These are phyloP conservation scores for Puccinia horiana DNA, from an alignment of 1,284 basidiomycete genomes.

Conservation along the genomic window DNA sequence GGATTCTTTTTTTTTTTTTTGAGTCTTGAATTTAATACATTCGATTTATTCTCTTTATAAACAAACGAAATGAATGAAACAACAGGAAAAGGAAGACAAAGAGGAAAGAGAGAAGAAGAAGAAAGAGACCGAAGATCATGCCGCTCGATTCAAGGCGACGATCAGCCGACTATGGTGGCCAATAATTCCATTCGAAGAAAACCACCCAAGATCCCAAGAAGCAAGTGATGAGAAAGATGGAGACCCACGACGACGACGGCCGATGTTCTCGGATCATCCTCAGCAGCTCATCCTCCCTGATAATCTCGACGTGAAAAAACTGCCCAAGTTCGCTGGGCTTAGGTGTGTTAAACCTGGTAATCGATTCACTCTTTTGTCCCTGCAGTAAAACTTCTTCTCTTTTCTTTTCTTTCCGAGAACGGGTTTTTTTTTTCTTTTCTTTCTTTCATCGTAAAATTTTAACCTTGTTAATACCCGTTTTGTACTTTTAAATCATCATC, in stretches of 20 bases:
- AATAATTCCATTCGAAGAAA: background rate
- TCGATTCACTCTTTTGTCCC: conserved; percentile 8
- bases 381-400: background rate
- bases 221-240: background rate
- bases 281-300: background rate
- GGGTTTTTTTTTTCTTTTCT: background rate
- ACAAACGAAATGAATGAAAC: background rate
- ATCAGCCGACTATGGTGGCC: conserved; percentile 22
- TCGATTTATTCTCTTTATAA: background rate
- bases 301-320: background rate
- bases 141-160: background rate
- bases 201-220: background rate
- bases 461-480: too few relatives aligned
- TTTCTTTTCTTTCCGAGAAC: background rate
- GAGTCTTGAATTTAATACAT: background rate
- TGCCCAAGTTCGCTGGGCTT: conserved; percentile 3
- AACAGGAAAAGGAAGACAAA: background rate
- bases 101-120: background rate
- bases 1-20: background rate
- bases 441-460: too few relatives aligned
- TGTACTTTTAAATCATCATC: too few relatives aligned
- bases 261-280: background rate
- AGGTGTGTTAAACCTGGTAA: conserved; percentile 30
- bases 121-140: background rate
- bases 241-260: background rate